Base-by-base conservation (phyloP, 73 alveolate genomes). In the Stentor coeruleus region DNA sequence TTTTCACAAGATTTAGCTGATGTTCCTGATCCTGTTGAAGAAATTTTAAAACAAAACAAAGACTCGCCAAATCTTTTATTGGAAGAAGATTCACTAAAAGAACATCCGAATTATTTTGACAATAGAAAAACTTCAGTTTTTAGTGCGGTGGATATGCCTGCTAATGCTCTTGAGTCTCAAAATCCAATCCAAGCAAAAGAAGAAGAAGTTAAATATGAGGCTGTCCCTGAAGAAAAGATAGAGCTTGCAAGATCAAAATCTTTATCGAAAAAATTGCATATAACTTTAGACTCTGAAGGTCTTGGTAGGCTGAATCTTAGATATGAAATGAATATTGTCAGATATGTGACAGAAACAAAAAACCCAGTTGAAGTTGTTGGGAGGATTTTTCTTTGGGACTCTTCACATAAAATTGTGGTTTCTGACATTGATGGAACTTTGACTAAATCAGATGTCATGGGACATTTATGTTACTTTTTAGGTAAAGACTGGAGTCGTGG, bases 341-440 rank as follows among this genome's bases (percentile, higher is more conserved):
- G 91, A 28, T 97, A 90, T 80, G 91, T 92, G 39, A 83, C 89
- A 37, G 98, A 97, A 2, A 81, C 81, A 30, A 92, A 95, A 87
- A 58, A 86, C 74, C 58, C 91, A 59, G 82, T 81, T 66, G 91
- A 96, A 15, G 57, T 90, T 59, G 91, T 11, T 20, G 79, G 79
- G 2, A 66, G 37, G 37, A 66, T 97, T 20, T 96, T 85, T 86
- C 87, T 95, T 28, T 96, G 98, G 98, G 87, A 91, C 77, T 80
- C 83, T 77, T 81, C 82, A 31, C 91, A 86, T 35, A 95, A 92
- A 77, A 87, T 96, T 40, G 95, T 97, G 0, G 87, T 97, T 39
- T 87, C 98, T 66, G 99, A 97, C 84, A 90, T 97, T 38, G 99
- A 97, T 93, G 99, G 99, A 3, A 97, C 99, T 15, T 88, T 97